Percentiles rank a stretch among this genome's conserved stretches.
phyloP scores from a whole-genome alignment of 202 grass and related monocot genomes.

The Bolboschoenoplectus hybrid region DNA sequence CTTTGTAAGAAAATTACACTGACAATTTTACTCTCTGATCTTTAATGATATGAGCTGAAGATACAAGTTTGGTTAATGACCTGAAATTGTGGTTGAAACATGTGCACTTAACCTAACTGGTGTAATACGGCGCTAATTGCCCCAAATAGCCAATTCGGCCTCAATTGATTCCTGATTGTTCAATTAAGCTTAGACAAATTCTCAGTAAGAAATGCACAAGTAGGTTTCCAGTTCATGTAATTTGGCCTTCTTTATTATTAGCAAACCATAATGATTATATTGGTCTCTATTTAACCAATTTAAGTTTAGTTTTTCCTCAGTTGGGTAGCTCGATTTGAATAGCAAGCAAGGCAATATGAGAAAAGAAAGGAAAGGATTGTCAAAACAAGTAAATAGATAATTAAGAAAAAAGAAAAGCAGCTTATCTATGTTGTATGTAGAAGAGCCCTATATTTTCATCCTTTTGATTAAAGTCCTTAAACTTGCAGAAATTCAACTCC shows the following conservation, averaged over 20 bases:
- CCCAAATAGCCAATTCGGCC: not conserved
- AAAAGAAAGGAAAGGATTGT: no score
- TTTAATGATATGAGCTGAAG: not conserved
- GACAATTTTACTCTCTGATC: not conserved
- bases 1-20: slow-evolving; percentile 61
- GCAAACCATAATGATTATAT: not conserved
- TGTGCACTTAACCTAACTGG: not conserved
- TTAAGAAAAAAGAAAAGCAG: no score
- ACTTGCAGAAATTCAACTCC: not conserved
- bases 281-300: not conserved
- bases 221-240: not conserved
- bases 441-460: not conserved
- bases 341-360: not conserved
- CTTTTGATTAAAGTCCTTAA: not conserved
- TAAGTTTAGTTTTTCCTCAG: not conserved
- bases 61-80: not conserved
- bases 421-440: not conserved
- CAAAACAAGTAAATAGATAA: no score
- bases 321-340: not conserved
- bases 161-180: not conserved
- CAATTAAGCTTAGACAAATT: not conserved
- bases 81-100: slow-evolving; percentile 1
- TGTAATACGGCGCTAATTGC: not conserved
- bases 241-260: not conserved
- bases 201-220: slow-evolving; percentile 8